Conservation (phyloP, 768 basidiomycete species). For the Tulasnella sp. region DNA sequence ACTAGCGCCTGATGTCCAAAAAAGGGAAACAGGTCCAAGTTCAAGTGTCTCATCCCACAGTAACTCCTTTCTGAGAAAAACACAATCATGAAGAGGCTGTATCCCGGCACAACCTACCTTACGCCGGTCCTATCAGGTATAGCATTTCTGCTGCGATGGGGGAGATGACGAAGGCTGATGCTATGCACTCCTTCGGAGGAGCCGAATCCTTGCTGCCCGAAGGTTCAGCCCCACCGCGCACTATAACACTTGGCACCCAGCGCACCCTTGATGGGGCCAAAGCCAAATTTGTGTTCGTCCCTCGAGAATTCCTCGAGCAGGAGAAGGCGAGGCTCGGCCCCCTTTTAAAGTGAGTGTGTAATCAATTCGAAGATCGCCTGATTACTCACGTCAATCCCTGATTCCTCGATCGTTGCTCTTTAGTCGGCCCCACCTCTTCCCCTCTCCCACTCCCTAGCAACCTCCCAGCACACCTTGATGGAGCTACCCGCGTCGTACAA, state of each 20-base stretch:
- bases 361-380: conserved; percentile 4
- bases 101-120: neutral
- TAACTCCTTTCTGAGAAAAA: neutral
- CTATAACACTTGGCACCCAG: neutral
- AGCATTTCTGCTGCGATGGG: neutral
- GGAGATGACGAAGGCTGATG: neutral
- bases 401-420: neutral
- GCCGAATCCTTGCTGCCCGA: neutral
- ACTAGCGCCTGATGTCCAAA: neutral
- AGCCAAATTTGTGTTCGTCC: neutral
- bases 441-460: neutral
- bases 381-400: conserved; percentile 2
- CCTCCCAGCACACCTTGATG: neutral
- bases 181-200: neutral
- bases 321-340: neutral
- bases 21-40: neutral
- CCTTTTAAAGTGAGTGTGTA: conserved; percentile 6
- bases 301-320: neutral
- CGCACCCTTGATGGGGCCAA: neutral
- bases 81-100: neutral
- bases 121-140: neutral
- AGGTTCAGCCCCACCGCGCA: neutral
- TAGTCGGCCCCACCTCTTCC: neutral
- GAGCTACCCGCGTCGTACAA: neutral
- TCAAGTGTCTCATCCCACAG: neutral